These are phyloP conservation scores for Ascochyta fabae DNA, from an alignment of 2,329 filamentous ascomycete species.

Conservation along the genomic window DNA sequence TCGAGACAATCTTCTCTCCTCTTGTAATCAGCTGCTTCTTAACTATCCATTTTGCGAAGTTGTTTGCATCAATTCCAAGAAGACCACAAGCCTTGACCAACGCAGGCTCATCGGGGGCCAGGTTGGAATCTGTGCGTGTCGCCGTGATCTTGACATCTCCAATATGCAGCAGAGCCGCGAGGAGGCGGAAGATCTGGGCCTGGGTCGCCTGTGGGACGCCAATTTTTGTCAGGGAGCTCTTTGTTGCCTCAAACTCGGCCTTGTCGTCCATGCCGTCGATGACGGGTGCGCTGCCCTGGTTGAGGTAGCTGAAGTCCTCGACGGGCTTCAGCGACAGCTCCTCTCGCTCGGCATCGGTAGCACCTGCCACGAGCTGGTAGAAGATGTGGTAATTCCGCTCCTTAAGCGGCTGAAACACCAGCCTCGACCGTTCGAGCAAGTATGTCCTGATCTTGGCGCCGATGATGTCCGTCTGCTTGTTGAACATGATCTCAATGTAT, in stretches of 20 bases:
- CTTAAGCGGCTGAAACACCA: constrained; percentile 96
- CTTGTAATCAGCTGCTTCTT: constrained; percentile 98
- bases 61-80: constrained; percentile 82
- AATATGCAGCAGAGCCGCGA: constrained; percentile 90
- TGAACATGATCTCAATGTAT: constrained; percentile 99
- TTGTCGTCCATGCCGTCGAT: constrained; percentile 97
- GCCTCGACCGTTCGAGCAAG: constrained; percentile 88
- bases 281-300: constrained; percentile 87
- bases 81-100: constrained; percentile 82
- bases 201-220: constrained; percentile 80
- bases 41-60: constrained; percentile 97
- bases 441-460: constrained; percentile 97
- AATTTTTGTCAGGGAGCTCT: constrained; percentile 84
- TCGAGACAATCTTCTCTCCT: constrained; percentile 97
- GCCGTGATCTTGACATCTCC: constrained; percentile 97
- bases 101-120: constrained; percentile 80
- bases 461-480: constrained; percentile 92
- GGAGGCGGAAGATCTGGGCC: constrained; percentile 82
- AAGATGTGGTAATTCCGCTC: constrained; percentile 99
- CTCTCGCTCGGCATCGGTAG: constrained; percentile 81
- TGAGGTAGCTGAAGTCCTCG: constrained; percentile 94
- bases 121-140: constrained; percentile 83
- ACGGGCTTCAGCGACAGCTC: constrained; percentile 80
- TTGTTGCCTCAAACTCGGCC: constrained; percentile 88
- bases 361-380: constrained; percentile 93